Percentiles rank a stretch among this genome's conserved stretches.
Evolutionary conservation across 495 filamentous ascomycete genomes (phyloP).

Genomic region (Xylaria acuta): DNA sequence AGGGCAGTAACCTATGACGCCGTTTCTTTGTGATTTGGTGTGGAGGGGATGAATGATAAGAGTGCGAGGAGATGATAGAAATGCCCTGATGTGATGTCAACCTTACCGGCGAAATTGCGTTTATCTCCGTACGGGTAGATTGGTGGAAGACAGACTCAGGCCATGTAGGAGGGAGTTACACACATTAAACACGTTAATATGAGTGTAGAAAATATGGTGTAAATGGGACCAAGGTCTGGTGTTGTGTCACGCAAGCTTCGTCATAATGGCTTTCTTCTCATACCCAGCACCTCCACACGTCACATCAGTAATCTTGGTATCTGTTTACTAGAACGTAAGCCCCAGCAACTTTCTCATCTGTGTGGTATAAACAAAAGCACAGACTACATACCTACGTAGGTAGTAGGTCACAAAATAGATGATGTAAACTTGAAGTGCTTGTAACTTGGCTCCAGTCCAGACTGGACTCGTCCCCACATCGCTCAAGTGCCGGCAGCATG

Average conservation of each 20-base stretch:
- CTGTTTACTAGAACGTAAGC: not conserved
- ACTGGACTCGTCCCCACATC: not conserved
- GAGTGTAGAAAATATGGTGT: not conserved
- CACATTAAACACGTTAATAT: conserved; percentile 14
- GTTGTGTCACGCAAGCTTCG: conserved; percentile 20
- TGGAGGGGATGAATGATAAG: not conserved
- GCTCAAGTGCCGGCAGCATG: not conserved
- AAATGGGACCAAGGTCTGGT: conserved; percentile 3
- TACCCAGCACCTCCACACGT: not conserved
- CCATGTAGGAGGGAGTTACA: not conserved
- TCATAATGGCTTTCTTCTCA: conserved; percentile 13
- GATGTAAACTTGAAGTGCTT: conserved; percentile 19
- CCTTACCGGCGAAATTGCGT: not conserved
- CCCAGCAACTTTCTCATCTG: not conserved
- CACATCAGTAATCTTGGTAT: not conserved
- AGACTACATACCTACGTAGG: not conserved
- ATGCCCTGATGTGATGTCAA: not conserved
- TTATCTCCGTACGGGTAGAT: not conserved
- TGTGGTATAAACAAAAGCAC: conserved; percentile 5
- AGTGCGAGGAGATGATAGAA: not conserved
- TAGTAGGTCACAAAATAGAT: not conserved
- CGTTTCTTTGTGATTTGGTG: not conserved
- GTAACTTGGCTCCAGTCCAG: not conserved
- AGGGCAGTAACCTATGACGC: not conserved
- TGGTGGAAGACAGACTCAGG: not conserved